phyloP scores from a whole-genome alignment of 1,284 basidiomycete species.

The Neolentinus lepideus region DNA sequence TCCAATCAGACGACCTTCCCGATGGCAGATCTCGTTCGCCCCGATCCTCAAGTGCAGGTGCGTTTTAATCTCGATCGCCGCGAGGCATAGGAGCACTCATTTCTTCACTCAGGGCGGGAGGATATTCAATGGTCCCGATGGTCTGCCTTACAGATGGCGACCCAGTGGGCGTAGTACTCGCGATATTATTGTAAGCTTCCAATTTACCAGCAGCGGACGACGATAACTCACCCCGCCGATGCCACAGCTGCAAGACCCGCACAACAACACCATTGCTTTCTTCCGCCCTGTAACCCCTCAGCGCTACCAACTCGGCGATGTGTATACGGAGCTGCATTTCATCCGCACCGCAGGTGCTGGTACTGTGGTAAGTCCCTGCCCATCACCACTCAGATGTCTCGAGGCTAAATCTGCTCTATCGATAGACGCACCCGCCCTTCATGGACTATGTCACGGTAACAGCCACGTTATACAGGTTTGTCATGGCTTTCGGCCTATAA shows the following conservation, averaged over 20 bases:
- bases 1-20: slow-evolving; percentile 54
- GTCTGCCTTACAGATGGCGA: slow-evolving; percentile 70
- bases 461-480: slow-evolving; percentile 77
- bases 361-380: slow-evolving; percentile 55
- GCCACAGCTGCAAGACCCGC: slow-evolving; percentile 61
- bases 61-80: slow-evolving; percentile 20
- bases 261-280: slow-evolving; percentile 64
- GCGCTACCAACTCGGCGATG: slow-evolving; percentile 76
- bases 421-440: slow-evolving; percentile 75
- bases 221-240: background rate
- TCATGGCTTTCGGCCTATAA: slow-evolving; percentile 60
- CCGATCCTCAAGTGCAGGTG: slow-evolving; percentile 53
- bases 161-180: slow-evolving; percentile 58
- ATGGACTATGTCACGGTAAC: slow-evolving; percentile 82
- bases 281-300: slow-evolving; percentile 68
- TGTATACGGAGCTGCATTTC: slow-evolving; percentile 77
- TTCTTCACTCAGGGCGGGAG: slow-evolving; percentile 47
- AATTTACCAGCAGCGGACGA: slow-evolving; percentile 5
- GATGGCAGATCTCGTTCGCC: slow-evolving; percentile 72
- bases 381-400: slow-evolving; percentile 8
- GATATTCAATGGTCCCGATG: slow-evolving; percentile 74
- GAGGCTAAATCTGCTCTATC: slow-evolving; percentile 7
- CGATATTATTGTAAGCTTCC: slow-evolving; percentile 28
- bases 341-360: slow-evolving; percentile 69
- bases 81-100: slow-evolving; percentile 16